Conservation (phyloP, 2,329 filamentous ascomycete species). For the Lasiodiplodia gonubiensis region DNA sequence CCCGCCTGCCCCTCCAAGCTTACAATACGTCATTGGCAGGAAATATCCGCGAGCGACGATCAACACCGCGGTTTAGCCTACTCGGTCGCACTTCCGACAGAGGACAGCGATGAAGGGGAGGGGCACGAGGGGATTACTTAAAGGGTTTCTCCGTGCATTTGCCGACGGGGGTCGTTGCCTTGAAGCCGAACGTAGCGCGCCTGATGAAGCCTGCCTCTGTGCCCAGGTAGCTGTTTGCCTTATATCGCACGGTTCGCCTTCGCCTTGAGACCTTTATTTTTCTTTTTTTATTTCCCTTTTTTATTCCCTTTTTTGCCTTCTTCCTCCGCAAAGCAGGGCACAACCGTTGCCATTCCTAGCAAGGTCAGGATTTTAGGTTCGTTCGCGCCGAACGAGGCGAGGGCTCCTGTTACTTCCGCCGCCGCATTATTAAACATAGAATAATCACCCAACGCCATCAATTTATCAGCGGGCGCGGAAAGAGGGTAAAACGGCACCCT, state of each 20-base stretch:
- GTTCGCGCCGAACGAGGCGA: background rate
- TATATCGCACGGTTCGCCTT: background rate
- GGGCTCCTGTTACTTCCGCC: background rate
- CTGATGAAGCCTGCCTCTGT: background rate
- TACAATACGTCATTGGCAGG: background rate
- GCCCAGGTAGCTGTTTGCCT: background rate
- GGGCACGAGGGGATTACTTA: background rate
- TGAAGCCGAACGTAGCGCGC: background rate
- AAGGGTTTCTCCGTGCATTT: background rate
- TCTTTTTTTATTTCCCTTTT: background rate
- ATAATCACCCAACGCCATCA: background rate
- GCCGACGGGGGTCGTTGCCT: background rate
- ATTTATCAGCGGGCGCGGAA: constrained; percentile 4
- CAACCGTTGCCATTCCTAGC: background rate
- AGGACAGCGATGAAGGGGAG: background rate
- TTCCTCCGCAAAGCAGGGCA: background rate
- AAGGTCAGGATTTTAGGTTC: background rate
- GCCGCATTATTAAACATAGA: background rate
- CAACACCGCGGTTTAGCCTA: background rate
- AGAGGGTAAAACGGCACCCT: background rate
- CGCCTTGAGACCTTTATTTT: background rate
- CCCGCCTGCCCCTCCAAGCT: background rate
- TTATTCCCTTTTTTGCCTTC: background rate
- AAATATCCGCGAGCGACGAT: background rate
- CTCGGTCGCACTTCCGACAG: background rate